Base-by-base conservation (phyloP, 176 grass and related monocot genomes). In the Cymbopogon citratus region DNA sequence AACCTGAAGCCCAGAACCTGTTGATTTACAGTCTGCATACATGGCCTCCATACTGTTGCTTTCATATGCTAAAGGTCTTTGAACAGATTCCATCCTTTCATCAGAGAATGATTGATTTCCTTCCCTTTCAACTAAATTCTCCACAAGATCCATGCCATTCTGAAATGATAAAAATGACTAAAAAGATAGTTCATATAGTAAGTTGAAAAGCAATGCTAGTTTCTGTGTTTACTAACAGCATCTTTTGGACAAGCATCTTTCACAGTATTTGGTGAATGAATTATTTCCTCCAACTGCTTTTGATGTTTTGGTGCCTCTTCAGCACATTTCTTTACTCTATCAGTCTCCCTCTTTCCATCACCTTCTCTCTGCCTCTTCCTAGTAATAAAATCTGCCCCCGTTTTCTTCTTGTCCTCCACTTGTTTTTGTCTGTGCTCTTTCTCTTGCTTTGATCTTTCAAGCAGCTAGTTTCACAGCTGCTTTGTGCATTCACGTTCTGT, bases 281-380 rank as follows among this genome's bases (percentile, higher is more conserved):
- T 76, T 76, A 56, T 89, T 81, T 87, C 85, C 28, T 54, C 38
- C 43, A 31, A 62, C 57, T 87, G 78, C 77, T 79, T 87, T 70
- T 90, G 63, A 36, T 38, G 57, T 70, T 80, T 87, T 13, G 44
- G 82, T 61, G 65, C 71, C 59, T 80, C 85, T 85, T 86, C 80
- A 8, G 28, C 48, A 16, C 75, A 86, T 81, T 81, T 49, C 14
- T 18, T 49, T 49, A 16, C 18, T 49, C 14, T 6, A 4, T 4
- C 46, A 49, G 16, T 49, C 15, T 49, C 46, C 46, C 14, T 49
- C 46, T 18, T 87, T 75, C 75, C 81, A 66, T 77, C 74, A 69
- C 88, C 91, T 78, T 88, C 94, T 76, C 87, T 88, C 40, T 90
- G 87, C 78, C 94, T 89, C 83, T 94, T 97, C 72, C 80, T 92